These are phyloP conservation scores for Cystofilobasidium macerans DNA, from an alignment of 768 basidiomycete species.

Conservation along the genomic window DNA sequence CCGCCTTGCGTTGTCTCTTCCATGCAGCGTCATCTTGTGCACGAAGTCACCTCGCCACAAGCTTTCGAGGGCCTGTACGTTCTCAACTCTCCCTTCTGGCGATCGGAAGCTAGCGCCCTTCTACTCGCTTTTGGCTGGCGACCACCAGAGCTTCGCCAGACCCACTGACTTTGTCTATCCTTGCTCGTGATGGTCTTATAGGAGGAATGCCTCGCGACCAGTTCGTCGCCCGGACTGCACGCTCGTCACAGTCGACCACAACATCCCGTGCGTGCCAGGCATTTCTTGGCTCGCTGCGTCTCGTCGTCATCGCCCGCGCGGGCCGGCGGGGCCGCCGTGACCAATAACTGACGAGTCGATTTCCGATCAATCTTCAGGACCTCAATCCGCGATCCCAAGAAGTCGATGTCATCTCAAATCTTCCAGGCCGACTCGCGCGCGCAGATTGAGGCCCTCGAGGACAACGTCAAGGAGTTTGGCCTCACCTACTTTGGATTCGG, in stretches of 20 bases:
- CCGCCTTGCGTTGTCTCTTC: constrained; percentile 27
- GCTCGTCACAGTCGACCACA: constrained; percentile 78
- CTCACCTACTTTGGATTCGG: constrained; percentile 85
- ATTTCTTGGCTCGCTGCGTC: neutral
- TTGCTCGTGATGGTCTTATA: constrained; percentile 37
- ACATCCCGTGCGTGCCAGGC: constrained; percentile 56
- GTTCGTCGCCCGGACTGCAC: constrained; percentile 82
- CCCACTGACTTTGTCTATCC: neutral
- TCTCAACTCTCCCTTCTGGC: constrained; percentile 1
- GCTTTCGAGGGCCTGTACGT: constrained; percentile 76
- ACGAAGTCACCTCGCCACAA: constrained; percentile 89
- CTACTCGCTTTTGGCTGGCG: too few species aligned
- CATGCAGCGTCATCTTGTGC: constrained; percentile 54
- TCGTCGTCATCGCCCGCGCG: too few species aligned
- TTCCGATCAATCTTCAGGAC: constrained; percentile 5
- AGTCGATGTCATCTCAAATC: constrained; percentile 22
- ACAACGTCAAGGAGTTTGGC: constrained; percentile 83
- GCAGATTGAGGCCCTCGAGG: constrained; percentile 71
- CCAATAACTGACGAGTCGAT: neutral
- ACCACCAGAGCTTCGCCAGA: neutral
- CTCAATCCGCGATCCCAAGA: constrained; percentile 26
- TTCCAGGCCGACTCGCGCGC: constrained; percentile 54
- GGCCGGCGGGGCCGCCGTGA: too few species aligned
- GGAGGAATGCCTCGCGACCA: constrained; percentile 59
- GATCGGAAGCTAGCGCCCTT: too few species aligned